Evolutionary conservation across 176 grass and related monocot genomes (phyloP).

Genomic region (Typha latifolia): DNA sequence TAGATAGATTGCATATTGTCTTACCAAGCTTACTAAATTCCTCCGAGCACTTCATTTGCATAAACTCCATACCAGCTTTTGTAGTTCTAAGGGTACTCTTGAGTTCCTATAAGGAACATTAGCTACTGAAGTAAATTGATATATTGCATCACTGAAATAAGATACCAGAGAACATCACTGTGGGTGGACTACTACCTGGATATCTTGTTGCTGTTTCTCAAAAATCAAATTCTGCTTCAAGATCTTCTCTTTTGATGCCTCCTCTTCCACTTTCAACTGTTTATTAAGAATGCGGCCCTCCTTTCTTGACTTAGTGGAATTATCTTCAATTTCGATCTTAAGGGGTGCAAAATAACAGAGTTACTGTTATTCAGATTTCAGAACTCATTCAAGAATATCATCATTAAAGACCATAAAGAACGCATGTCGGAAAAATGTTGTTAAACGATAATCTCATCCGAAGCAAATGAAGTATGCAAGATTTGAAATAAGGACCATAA

Average conservation of each 20-base stretch:
- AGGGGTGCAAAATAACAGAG: constrained; percentile 21
- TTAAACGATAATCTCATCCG: background rate
- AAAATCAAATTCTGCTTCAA: constrained; percentile 62
- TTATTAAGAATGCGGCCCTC: background rate
- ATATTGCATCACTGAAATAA: constrained; percentile 5
- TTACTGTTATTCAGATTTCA: background rate
- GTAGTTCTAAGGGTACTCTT: constrained; percentile 56
- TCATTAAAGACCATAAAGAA: background rate
- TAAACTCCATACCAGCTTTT: constrained; percentile 75
- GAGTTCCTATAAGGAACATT: constrained; percentile 48
- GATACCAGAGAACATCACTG: constrained; percentile 6
- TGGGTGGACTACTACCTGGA: constrained; percentile 42
- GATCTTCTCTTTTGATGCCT: constrained; percentile 43
- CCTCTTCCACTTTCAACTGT: constrained; percentile 31
- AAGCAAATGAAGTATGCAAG: background rate
- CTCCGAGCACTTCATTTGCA: constrained; percentile 79
- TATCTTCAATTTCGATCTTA: constrained; percentile 45
- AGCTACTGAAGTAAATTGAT: constrained; percentile 12
- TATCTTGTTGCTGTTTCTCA: constrained; percentile 66
- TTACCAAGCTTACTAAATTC: constrained; percentile 78
- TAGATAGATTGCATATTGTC: constrained; percentile 3
- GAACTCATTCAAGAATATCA: background rate
- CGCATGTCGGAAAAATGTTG: background rate
- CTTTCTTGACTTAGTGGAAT: constrained; percentile 51
- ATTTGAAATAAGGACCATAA: background rate